Conservation (phyloP, 257 asterid genomes). For the Avicennia marina region DNA sequence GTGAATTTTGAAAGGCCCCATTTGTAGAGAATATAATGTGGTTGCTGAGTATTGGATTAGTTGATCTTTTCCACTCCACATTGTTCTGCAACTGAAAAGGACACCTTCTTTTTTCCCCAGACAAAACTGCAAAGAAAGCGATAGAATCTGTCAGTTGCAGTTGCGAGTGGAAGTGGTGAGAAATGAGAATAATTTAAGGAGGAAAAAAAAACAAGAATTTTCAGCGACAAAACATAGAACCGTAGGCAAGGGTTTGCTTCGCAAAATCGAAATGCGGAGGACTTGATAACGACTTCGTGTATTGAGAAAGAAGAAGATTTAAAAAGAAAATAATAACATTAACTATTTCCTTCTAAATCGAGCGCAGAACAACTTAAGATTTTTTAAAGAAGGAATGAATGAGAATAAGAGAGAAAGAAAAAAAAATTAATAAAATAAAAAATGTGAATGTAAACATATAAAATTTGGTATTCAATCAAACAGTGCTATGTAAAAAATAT, state of each 20-base stretch:
- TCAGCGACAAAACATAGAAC: slow-evolving; percentile 8
- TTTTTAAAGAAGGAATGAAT: too few relatives aligned
- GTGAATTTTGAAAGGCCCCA: slow-evolving; percentile 19
- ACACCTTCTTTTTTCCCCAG: slow-evolving; percentile 17
- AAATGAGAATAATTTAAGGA: slow-evolving; percentile 20
- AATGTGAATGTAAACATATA: too few relatives aligned
- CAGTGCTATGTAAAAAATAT: too few relatives aligned
- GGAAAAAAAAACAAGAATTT: slow-evolving; percentile 24
- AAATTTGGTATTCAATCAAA: too few relatives aligned
- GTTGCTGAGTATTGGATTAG: slow-evolving; percentile 36
- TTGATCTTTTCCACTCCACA: slow-evolving; percentile 36
- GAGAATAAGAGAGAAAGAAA: too few relatives aligned
- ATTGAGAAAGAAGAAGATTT: too few relatives aligned
- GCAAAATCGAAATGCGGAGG: slow-evolving; percentile 5
- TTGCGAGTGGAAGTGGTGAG: slow-evolving; percentile 24
- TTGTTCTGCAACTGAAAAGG: slow-evolving; percentile 26
- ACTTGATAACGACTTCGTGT: neutral
- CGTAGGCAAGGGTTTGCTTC: slow-evolving; percentile 11
- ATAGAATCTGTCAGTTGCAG: slow-evolving; percentile 23
- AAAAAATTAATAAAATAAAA: too few relatives aligned
- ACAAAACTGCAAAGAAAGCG: slow-evolving; percentile 11
- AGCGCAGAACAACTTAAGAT: too few relatives aligned
- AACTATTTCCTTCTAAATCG: too few relatives aligned
- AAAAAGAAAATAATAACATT: too few relatives aligned
- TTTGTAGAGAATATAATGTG: slow-evolving; percentile 25